Evolutionary conservation across 1,284 basidiomycete genomes (phyloP), one percentile per base, ranked within the genome.

Genomic region (Rhizoctonia solani): DNA sequence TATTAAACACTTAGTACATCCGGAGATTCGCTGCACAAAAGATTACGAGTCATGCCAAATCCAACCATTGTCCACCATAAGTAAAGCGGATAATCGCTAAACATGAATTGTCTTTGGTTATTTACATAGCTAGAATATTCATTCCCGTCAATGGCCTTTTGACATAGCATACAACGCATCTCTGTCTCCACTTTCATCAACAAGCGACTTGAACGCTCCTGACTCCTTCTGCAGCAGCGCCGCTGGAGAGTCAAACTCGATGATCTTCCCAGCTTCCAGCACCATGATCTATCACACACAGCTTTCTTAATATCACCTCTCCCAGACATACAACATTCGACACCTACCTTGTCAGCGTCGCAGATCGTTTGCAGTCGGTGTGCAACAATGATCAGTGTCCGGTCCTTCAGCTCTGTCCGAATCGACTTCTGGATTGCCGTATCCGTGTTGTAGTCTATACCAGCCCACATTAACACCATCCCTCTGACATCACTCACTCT

Each of bases 301-400:
- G 16, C n/a, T 32, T 4, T 13, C 16, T 32, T 23, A 30, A 21
- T 30, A 23, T 6, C n/a, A 34, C 37, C 11, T 55, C 54, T 16
- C 14, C 50, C 13, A 16, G 23, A n/a, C 21, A 46, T 41, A 37
- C 21, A 25, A 29, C 9, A 14, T 21, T 1, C 44, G 25, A n/a
- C n/a, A n/a, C n/a, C n/a, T 8, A 59, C 56, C 41, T 83, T 80
- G 73, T 88, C 86, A 0, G 84, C 81, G 69, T 88, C 87, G 79
- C 87, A 87, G 71, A 89, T 85, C 1, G 87, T 89, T 72, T 87
- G 86, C 11, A 89, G 76, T 37, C 87, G 82, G 75, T 89, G 87
- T 0, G 88, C 88, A 54, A 89, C 79, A 13, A 85, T 88, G 50
- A 89, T 80, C 3, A 89, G 74, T n/a, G n/a, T n/a, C n/a, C n/a